Percentiles rank a stretch among this genome's conserved stretches.
phyloP scores from a whole-genome alignment of 164 flowering plant genomes.

The Stephania cephalantha region DNA sequence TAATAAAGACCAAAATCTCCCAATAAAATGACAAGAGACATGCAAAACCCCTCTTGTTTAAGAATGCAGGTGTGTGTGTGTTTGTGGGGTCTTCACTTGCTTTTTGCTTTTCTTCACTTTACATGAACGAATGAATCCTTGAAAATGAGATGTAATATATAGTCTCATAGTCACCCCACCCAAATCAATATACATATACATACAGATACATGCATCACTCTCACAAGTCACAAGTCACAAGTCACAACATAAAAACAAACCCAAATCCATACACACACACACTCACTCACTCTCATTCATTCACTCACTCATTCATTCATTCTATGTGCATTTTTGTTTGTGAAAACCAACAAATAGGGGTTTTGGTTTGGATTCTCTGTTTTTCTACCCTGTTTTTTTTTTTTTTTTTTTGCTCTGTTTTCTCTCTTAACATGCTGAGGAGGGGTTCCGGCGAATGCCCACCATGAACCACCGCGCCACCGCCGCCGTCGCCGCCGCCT shows the following conservation, averaged over 20 bases:
- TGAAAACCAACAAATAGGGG: background rate
- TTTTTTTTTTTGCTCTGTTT: background rate
- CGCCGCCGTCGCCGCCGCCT: constrained; percentile 32
- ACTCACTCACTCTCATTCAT: too few species aligned
- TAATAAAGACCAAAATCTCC: too few species aligned
- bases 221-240: too few species aligned
- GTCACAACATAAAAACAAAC: background rate
- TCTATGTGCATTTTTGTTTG: too few species aligned
- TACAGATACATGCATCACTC: background rate
- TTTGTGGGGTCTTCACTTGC: too few species aligned
- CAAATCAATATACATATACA: background rate
- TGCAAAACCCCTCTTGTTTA: too few species aligned
- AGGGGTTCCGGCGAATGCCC: background rate
- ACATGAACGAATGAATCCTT: constrained; percentile 10
- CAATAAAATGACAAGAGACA: too few species aligned
- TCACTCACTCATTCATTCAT: too few species aligned
- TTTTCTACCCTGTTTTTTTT: background rate
- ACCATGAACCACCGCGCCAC: constrained; percentile 25
- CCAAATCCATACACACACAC: background rate
- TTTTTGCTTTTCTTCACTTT: too few species aligned
- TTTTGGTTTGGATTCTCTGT: constrained; percentile 4
- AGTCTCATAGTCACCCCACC: background rate
- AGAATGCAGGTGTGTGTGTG: too few species aligned
- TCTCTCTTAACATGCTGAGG: constrained; percentile 18
- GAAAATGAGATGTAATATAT: constrained; percentile 16